Conservation (phyloP, 129 eudicot genomes). For the Saposhnikovia divaricata region DNA sequence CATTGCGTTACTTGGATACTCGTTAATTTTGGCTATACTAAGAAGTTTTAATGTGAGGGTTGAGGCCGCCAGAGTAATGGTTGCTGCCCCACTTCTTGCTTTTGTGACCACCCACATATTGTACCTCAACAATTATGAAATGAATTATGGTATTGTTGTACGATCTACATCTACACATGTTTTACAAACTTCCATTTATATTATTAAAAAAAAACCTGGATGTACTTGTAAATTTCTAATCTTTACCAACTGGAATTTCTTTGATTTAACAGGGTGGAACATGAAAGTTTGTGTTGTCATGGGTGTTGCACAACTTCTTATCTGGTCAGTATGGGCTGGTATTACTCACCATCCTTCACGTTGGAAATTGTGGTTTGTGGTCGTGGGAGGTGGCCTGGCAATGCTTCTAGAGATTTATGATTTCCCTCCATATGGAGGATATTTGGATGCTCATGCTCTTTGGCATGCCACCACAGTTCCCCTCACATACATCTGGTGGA, state of each 20-base stretch:
- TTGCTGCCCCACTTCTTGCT: slow-evolving; percentile 80
- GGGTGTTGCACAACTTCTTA: slow-evolving; percentile 61
- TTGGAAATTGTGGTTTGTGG: slow-evolving; percentile 72
- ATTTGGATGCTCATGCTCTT: slow-evolving; percentile 73
- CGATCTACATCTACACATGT: background rate
- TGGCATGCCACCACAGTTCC: slow-evolving; percentile 92
- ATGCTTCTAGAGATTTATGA: slow-evolving; percentile 76
- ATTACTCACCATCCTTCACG: slow-evolving; percentile 66
- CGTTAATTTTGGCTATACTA: slow-evolving; percentile 59
- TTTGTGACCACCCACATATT: slow-evolving; percentile 74
- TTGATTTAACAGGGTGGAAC: slow-evolving; percentile 65
- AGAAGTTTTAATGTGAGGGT: slow-evolving; percentile 63
- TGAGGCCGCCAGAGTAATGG: slow-evolving; percentile 92
- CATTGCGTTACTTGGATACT: slow-evolving; percentile 70
- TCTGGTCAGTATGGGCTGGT: slow-evolving; percentile 83
- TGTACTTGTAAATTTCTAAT: background rate
- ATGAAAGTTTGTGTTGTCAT: slow-evolving; percentile 76
- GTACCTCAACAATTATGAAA: slow-evolving; percentile 65
- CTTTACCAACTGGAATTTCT: background rate
- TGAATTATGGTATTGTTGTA: slow-evolving; percentile 67
- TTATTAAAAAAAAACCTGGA: background rate
- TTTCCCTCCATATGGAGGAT: slow-evolving; percentile 80
- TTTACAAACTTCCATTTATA: background rate
- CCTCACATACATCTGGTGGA: slow-evolving; percentile 88
- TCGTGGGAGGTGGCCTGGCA: slow-evolving; percentile 56